Percentiles rank a stretch among this genome's conserved stretches.
Conservation (phyloP, 1,139 yeast genomes). For the Candida sp. region DNA sequence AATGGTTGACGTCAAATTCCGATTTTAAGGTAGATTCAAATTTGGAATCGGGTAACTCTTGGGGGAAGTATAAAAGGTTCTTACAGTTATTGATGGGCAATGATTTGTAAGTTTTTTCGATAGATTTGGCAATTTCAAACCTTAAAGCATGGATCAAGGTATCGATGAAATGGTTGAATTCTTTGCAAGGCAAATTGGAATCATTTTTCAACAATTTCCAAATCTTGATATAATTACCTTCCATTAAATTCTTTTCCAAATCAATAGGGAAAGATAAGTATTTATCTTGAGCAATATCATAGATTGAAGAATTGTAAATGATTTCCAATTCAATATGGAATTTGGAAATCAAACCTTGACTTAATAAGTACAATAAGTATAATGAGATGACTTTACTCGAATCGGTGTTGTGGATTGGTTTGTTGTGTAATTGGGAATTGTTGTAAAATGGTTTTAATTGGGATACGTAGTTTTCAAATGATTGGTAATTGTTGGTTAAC, state of each 20-base stretch:
- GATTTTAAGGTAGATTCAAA: conserved; percentile 58
- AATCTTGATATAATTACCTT: conserved; percentile 92
- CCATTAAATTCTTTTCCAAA: conserved; percentile 93
- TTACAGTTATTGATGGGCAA: conserved; percentile 87
- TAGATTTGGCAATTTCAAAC: conserved; percentile 82
- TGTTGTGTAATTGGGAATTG: conserved; percentile 48
- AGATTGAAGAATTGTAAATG: conserved; percentile 49
- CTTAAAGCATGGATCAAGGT: conserved; percentile 76
- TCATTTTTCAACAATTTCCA: conserved; percentile 72
- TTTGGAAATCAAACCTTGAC: conserved; percentile 80
- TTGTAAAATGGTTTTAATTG: conserved; percentile 78
- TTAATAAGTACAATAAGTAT: conserved; percentile 69
- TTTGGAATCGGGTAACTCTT: conserved; percentile 52
- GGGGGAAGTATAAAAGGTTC: conserved; percentile 72
- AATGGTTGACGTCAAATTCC: conserved; percentile 49
- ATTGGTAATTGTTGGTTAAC: conserved; percentile 56
- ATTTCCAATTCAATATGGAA: conserved; percentile 89
- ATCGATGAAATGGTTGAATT: conserved; percentile 56
- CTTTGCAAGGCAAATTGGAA: conserved; percentile 49
- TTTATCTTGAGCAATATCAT: conserved; percentile 46
- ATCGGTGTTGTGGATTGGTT: conserved; percentile 43
- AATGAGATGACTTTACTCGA: conserved; percentile 77
- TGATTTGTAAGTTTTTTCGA: conserved; percentile 72
- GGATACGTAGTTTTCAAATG: conserved; percentile 68
- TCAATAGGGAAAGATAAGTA: conserved; percentile 80